Conservation (phyloP, 2,329 filamentous ascomycete genomes). For the Neofusicoccum sp. region DNA sequence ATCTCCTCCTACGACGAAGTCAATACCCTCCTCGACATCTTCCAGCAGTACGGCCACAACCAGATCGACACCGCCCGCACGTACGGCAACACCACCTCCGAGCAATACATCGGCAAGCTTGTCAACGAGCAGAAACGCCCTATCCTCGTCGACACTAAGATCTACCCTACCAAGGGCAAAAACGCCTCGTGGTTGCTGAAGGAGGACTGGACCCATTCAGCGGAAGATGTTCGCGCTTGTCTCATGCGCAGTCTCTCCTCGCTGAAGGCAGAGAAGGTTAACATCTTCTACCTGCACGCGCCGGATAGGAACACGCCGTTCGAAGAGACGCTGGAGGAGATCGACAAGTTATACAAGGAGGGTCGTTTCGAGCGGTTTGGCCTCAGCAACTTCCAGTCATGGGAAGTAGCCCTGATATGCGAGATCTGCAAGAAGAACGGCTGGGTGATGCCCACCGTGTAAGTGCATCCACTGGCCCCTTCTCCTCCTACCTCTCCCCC, state of each 20-base stretch:
- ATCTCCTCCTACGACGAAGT: constrained; percentile 25
- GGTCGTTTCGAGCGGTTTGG: constrained; percentile 51
- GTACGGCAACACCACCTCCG: constrained; percentile 40
- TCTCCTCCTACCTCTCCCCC: no score
- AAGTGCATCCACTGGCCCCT: constrained; percentile 23
- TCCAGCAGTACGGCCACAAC: constrained; percentile 34
- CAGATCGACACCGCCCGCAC: constrained; percentile 44
- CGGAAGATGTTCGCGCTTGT: constrained; percentile 34
- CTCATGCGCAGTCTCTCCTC: constrained; percentile 43
- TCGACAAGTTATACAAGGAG: constrained; percentile 50
- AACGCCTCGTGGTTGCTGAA: constrained; percentile 22
- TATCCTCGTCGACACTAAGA: constrained; percentile 49
- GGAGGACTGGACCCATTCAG: constrained; percentile 7
- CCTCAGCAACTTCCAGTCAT: constrained; percentile 50
- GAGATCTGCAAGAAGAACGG: constrained; percentile 46
- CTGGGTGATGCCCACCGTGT: constrained; percentile 48
- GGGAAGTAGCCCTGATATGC: constrained; percentile 52
- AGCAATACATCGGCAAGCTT: constrained; percentile 39
- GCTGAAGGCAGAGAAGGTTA: constrained; percentile 44
- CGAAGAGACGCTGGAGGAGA: constrained; percentile 49
- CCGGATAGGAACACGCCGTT: constrained; percentile 52
- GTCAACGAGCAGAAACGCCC: constrained; percentile 40
- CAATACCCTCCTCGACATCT: constrained; percentile 33
- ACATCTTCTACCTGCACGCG: constrained; percentile 56
- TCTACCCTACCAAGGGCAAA: constrained; percentile 36